These are phyloP conservation scores for Globisporangium nagaii DNA, from an alignment of 352 stramenopile species.

Conservation along the genomic window DNA sequence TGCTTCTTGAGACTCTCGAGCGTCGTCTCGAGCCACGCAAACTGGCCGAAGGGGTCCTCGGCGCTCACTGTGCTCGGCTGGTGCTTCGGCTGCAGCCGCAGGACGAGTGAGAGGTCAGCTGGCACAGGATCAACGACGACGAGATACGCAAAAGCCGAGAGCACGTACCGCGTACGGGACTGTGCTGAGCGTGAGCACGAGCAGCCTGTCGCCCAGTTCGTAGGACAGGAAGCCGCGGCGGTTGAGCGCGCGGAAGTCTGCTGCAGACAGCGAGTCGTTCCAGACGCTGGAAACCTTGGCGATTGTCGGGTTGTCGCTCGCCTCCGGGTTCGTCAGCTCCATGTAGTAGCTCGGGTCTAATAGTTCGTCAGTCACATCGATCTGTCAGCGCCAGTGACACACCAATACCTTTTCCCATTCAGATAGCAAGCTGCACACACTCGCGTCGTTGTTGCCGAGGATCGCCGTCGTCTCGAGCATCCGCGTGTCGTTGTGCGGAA, in stretches of 20 bases:
- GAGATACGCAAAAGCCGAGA: constrained; percentile 8
- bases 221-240: constrained; percentile 60
- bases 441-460: constrained; percentile 68
- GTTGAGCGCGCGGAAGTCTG: constrained; percentile 48
- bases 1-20: constrained; percentile 34
- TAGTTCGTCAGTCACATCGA: background rate
- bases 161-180: constrained; percentile 69
- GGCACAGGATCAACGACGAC: background rate
- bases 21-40: constrained; percentile 81
- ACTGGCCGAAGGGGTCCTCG: constrained; percentile 89
- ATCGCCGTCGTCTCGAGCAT: constrained; percentile 61
- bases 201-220: constrained; percentile 51
- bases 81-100: constrained; percentile 49
- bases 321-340: constrained; percentile 55
- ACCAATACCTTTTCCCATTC: background rate
- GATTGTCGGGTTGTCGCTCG: constrained; percentile 46
- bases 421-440: constrained; percentile 21
- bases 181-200: constrained; percentile 75
- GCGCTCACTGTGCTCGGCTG: constrained; percentile 51
- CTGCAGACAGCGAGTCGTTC: constrained; percentile 37
- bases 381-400: constrained; percentile 14
- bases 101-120: constrained; percentile 28
- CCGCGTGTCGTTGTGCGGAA: constrained; percentile 20
- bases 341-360: constrained; percentile 71
- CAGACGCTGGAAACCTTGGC: constrained; percentile 44